phyloP scores from a whole-genome alignment of 306 rosid genomes.

The Cicer cuneatum region DNA sequence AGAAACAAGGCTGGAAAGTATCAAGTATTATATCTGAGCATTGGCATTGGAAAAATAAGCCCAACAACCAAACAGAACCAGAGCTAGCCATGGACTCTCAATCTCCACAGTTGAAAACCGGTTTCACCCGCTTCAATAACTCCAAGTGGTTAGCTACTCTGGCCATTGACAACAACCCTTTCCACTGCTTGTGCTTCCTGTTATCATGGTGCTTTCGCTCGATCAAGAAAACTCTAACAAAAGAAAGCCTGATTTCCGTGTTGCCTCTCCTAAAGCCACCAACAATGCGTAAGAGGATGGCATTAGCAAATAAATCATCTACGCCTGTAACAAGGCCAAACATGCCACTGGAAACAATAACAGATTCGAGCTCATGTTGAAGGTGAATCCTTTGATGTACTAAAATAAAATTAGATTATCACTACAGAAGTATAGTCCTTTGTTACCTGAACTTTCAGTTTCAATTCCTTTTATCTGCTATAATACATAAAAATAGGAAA shows the following conservation, averaged over 20 bases:
- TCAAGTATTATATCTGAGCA: constrained; percentile 55
- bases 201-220: constrained; percentile 55
- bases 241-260: constrained; percentile 47
- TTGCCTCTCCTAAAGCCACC: constrained; percentile 73
- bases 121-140: constrained; percentile 68
- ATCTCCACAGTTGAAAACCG: constrained; percentile 60
- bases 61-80: constrained; percentile 78
- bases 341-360: constrained; percentile 53
- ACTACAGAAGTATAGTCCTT: no score
- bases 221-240: constrained; percentile 66
- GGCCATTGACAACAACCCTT: constrained; percentile 68
- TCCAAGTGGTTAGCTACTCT: constrained; percentile 60
- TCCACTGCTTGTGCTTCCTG: constrained; percentile 43
- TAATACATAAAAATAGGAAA: no score
- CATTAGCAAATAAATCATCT: constrained; percentile 71
- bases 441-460: no score
- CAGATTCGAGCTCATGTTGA: constrained; percentile 65
- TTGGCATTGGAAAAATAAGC: constrained; percentile 54
- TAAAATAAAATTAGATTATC: no score
- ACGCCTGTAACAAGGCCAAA: constrained; percentile 72
- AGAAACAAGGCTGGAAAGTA: constrained; percentile 71
- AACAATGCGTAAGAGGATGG: constrained; percentile 79
- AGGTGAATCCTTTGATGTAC: no score
- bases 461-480: no score
- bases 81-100: constrained; percentile 65